Evolutionary conservation across 2,329 filamentous ascomycete genomes (phyloP), one percentile per base, ranked within the genome.

Genomic region (Pyrenophora graminea): DNA sequence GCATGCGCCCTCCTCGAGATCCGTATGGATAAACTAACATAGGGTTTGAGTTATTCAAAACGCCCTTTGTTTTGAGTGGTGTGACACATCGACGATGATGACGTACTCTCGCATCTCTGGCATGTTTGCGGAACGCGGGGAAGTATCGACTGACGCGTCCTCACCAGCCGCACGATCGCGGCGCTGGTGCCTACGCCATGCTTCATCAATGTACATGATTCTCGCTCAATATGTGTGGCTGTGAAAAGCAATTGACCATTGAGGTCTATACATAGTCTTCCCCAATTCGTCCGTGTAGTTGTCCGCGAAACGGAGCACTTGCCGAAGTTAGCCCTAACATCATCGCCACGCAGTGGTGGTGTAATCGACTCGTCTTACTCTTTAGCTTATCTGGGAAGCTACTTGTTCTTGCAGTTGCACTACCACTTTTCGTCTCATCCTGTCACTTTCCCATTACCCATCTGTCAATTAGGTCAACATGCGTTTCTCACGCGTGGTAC

Each of bases 401-500:
- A 46, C 56, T 48, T 53, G 31, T 56, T 32, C 39, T 32, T n/a
- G 52, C 38, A 46, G 34, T 36, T 46, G 39, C 32, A 50, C 48
- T 38, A 31, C 44, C 27, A 34, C n/a, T 51, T 17, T 45, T 43
- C 38, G 51, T 41, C 33, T 30, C 10, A 9, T 30, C 27, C 10
- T 13, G 27, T 30, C 27, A 30, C 27, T 30, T 12, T 45, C 40
- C 45, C 39, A 38, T 43, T 32, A 45, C 47, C 47, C 38, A 54
- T 32, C 48, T 18, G 32, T 25, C 30, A 41, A 41, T 53, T 31
- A 46, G 46, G 31, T 41, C 58, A 74, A 54, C 38, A 83, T 82
- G 80, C 81, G 76, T 71, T 70, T 80, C 64, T 68, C 70, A 44
- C 71, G 71, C 40, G 58, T 82, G 38, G 64, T 83, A 54, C 77